Base-by-base conservation (phyloP, 2,329 filamentous ascomycete species). In the Bipolaris oryzae region DNA sequence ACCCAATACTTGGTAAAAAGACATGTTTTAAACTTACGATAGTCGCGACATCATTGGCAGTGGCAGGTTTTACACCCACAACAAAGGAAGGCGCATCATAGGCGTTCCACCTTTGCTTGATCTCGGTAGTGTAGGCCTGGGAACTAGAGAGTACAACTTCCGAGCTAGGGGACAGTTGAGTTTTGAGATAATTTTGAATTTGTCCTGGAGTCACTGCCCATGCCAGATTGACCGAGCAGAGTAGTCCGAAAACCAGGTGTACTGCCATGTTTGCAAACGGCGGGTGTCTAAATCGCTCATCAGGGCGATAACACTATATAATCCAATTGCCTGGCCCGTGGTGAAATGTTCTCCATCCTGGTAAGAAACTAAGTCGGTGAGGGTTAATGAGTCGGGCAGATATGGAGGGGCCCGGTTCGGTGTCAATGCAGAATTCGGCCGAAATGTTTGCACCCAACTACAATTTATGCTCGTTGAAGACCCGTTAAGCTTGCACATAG, bases 21-120 rank as follows among this genome's bases (percentile, higher is more conserved):
- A 49, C 16, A 1, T n/a, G 1, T 2, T n/a, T 9, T 16, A 4
- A 9, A 49, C 50, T 21, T 23, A 53, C 50, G 5, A 42, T 53
- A 4, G 18, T 43, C n/a, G 51, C 46, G 33, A 54, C 51, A 25
- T 54, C 51, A 37, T 48, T 25, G 25, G 20, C 25, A 20, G 38
- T 49, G 5, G 38, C 45, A 43, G 45, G 52, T 18, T 53, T 53
- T 3, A 48, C 51, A 28, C 44, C 44, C n/a, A 53, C 37, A 25
- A 53, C 43, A 38, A 48, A 53, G 21, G 33, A 46, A 28, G 51
- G 50, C 7, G 51, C 37, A n/a, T 48, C 23, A 20, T 48, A 48
- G 18, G 44, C 43, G 25, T 42, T 48, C 44, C 51, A 53, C 13
- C 51, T 43, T 28, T 43, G 16, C 7, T 28, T 48, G 15, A 53